These are phyloP conservation scores for Echium plantagineum DNA, from an alignment of 257 asterid genomes.

Conservation along the genomic window DNA sequence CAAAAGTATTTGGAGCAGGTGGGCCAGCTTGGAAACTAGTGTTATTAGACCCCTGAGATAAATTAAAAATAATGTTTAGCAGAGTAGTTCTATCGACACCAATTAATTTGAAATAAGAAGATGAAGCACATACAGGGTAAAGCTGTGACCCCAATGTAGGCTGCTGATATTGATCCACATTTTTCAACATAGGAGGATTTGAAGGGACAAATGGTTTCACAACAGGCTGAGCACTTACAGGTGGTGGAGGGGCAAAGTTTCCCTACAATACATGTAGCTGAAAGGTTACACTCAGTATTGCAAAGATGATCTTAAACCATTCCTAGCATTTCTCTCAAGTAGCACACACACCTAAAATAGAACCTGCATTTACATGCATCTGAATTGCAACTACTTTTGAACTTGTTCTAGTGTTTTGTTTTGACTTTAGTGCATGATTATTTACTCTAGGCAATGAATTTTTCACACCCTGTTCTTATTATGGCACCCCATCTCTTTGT, in stretches of 20 bases:
- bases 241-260: constrained; percentile 57
- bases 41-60: constrained; percentile 38
- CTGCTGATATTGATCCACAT: constrained; percentile 81
- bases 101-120: neutral
- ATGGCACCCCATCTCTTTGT: too few relatives aligned
- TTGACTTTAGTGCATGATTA: too few relatives aligned
- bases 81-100: neutral
- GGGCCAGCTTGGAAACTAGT: constrained; percentile 57
- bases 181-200: constrained; percentile 53
- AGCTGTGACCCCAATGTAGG: constrained; percentile 79
- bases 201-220: constrained; percentile 63
- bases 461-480: too few relatives aligned
- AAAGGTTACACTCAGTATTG: neutral
- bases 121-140: constrained; percentile 53
- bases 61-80: constrained; percentile 7
- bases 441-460: too few relatives aligned
- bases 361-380: neutral
- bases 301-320: neutral
- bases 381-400: neutral
- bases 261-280: constrained; percentile 33
- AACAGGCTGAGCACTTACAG: constrained; percentile 50
- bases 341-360: neutral
- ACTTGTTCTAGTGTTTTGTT: too few relatives aligned
- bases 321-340: neutral
- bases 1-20: constrained; percentile 36